Base-by-base conservation (phyloP, 768 basidiomycete genomes). In the Tephrocybe sp. region DNA sequence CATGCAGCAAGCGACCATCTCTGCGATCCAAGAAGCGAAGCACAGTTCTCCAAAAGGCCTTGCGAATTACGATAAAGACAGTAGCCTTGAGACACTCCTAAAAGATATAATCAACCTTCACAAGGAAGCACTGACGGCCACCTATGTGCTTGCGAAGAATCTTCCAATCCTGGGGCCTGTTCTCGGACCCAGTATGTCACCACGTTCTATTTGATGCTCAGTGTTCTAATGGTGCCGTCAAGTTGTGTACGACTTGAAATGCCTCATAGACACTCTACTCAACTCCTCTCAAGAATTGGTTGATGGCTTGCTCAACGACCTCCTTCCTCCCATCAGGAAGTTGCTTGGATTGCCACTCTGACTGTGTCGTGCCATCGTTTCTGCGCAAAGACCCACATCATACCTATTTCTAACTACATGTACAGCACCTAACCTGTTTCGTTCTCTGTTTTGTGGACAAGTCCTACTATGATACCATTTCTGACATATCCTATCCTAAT, bases 241-340 rank as follows among this genome's bases (percentile, higher is more conserved):
- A 88, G 86, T 80, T 55, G 68, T 84, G 8, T 80, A 81, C 53
- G 67, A 80, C 9, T 61, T 85, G 63, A 86, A 88, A 62, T 86
- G 86, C 59, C 53, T 80, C 21, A 45, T 86, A 26, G 82, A 84
- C 56, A 67, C 67, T 3, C 46, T 80, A 23, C 65, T 86, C 34
- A 70, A 87, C 58, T 61, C 62, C 4, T 58, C 69, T 2, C 80
- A 83, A 62, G 73, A 82, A 58, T 26, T 78, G 14, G 65, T 72
- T 14, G 85, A 85, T 57, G 77, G 60, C 7, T 50, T 72, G 11
- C 50, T 83, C 56, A 77, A 79, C 48, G 55, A 48, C 10, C 57
- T 83, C n/a, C 51, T 62, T 25, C 74, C 73, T 20, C 48, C 71
- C 11, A 57, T 84, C 7, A 28, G 54, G 36, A 53, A 36, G 12